Percentiles rank a stretch among this genome's conserved stretches.
Evolutionary conservation across 2,329 filamentous ascomycete species (phyloP).

Genomic region (Colletotrichum sp.): DNA sequence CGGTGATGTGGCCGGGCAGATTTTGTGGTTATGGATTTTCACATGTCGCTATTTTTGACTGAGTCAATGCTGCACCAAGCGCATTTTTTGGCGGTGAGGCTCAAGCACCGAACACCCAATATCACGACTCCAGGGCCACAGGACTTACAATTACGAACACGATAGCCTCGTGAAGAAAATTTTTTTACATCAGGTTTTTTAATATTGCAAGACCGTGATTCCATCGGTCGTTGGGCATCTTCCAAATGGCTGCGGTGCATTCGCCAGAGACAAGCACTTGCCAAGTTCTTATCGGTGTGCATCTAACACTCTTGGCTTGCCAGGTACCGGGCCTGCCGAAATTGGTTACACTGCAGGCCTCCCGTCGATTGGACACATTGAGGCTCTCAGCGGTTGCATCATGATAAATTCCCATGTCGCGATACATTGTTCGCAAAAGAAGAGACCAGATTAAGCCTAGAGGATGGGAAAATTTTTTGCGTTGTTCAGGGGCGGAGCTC

Average conservation of each 20-base stretch:
- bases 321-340: background rate
- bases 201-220: background rate
- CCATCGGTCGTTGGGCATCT: background rate
- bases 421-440: background rate
- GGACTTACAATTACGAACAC: fast-evolving
- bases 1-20: background rate
- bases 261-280: background rate
- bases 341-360: background rate
- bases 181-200: background rate
- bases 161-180: background rate
- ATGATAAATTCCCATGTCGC: background rate
- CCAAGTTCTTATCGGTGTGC: background rate
- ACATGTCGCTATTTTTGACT: background rate
- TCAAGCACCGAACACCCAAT: background rate
- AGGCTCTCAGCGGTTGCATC: background rate
- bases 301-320: background rate
- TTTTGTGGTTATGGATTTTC: background rate
- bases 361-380: background rate
- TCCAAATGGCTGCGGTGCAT: background rate
- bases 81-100: background rate
- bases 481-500: background rate
- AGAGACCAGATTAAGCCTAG: background rate
- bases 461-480: background rate
- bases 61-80: background rate
- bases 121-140: background rate